These are phyloP conservation scores for Pseudohalonectria lignicola DNA, from an alignment of 2,329 filamentous ascomycete genomes.

Conservation along the genomic window DNA sequence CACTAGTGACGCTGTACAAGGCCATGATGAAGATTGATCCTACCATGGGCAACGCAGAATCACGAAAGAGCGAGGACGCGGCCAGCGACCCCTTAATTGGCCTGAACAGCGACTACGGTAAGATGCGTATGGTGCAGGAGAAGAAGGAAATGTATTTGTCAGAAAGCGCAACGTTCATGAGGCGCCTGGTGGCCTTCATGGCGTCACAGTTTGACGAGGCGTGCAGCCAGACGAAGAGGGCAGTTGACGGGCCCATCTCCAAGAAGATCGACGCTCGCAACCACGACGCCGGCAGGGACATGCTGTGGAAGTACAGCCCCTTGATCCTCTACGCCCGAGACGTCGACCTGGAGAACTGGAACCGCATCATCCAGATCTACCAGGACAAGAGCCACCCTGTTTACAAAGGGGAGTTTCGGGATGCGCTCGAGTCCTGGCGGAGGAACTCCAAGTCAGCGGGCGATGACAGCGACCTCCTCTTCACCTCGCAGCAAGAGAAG, in stretches of 20 bases:
- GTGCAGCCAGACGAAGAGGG: slow-evolving; percentile 57
- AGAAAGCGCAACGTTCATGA: slow-evolving; percentile 67
- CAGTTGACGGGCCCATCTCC: slow-evolving; percentile 47
- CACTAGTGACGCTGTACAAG: slow-evolving; percentile 75
- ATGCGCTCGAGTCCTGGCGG: slow-evolving; percentile 70
- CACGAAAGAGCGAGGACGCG: slow-evolving; percentile 34
- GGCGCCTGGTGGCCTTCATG: slow-evolving; percentile 73
- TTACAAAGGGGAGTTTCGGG: slow-evolving; percentile 74
- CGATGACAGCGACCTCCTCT: slow-evolving; percentile 80
- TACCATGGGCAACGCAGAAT: slow-evolving; percentile 47
- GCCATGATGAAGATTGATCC: slow-evolving; percentile 93
- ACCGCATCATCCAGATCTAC: slow-evolving; percentile 67
- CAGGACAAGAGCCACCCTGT: slow-evolving; percentile 64
- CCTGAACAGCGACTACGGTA: slow-evolving; percentile 65
- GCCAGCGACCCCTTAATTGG: slow-evolving; percentile 28
- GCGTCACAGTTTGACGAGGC: slow-evolving; percentile 68
- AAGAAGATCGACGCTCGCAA: slow-evolving; percentile 61
- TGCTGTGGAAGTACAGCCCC: slow-evolving; percentile 81
- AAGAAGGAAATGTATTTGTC: slow-evolving; percentile 83
- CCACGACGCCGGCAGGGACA: slow-evolving; percentile 59
- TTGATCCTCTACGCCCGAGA: slow-evolving; percentile 83
- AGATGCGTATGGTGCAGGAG: slow-evolving; percentile 89
- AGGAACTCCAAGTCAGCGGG: slow-evolving; percentile 67
- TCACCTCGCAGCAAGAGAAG: slow-evolving; percentile 67
- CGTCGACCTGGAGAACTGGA: slow-evolving; percentile 73